Conservation (phyloP, 2,329 filamentous ascomycete species). For the Mycosphaerella arachidis region DNA sequence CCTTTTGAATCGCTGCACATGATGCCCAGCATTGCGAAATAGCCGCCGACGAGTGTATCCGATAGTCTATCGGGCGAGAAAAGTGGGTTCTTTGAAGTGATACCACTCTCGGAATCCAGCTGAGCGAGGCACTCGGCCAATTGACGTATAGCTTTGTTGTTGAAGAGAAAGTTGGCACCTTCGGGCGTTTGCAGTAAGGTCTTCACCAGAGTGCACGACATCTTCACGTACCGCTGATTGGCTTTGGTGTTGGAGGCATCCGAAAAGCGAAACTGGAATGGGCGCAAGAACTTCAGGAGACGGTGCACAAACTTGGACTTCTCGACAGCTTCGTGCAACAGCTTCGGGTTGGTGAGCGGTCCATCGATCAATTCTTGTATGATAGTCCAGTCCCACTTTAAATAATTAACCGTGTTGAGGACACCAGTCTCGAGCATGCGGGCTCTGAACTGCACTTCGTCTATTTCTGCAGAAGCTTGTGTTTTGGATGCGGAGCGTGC, state of each 20-base stretch:
- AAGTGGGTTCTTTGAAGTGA: constrained; percentile 77
- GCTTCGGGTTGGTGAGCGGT: constrained; percentile 81
- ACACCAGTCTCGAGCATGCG: constrained; percentile 75
- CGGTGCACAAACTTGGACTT: constrained; percentile 96
- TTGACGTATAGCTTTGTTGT: constrained; percentile 90
- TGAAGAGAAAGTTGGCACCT: constrained; percentile 76
- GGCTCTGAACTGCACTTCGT: constrained; percentile 59
- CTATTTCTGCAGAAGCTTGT: constrained; percentile 57
- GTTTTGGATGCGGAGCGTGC: constrained; percentile 49
- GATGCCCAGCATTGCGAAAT: constrained; percentile 87
- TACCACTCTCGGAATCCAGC: constrained; percentile 73
- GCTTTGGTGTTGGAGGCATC: constrained; percentile 85
- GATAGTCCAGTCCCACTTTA: constrained; percentile 97
- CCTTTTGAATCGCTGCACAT: constrained; percentile 79
- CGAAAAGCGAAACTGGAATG: constrained; percentile 94
- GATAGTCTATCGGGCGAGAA: constrained; percentile 81
- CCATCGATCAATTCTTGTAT: constrained; percentile 89
- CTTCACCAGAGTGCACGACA: constrained; percentile 82
- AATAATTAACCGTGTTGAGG: constrained; percentile 79
- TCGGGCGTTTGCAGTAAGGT: constrained; percentile 81
- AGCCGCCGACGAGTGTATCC: constrained; percentile 85
- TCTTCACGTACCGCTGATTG: constrained; percentile 88
- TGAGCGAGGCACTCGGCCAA: constrained; percentile 94
- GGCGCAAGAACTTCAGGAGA: constrained; percentile 88
- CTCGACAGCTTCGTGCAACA: constrained; percentile 87